A percentile compares a stretch with the other conserved stretches of the same genome.
Evolutionary conservation across 2,329 filamentous ascomycete species (phyloP).

Genomic region (Microcyclospora tardicrescens): DNA sequence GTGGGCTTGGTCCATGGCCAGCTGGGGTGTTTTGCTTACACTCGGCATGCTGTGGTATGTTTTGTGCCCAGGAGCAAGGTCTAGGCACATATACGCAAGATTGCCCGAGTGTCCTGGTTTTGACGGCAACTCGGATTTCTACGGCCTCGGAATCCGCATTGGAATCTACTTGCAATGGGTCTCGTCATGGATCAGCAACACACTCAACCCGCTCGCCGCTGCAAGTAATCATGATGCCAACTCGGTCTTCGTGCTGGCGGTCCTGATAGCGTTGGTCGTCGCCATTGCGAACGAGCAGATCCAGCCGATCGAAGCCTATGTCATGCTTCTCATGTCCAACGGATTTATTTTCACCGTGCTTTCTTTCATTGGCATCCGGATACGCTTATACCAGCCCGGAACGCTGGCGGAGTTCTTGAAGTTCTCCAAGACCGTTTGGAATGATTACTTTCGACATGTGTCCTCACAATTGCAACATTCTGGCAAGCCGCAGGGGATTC

Average conservation of each 20-base stretch:
- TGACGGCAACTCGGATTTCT: slow-evolving; percentile 19
- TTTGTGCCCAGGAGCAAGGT: too few relatives aligned
- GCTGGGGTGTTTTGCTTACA: too few relatives aligned
- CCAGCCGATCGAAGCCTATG: slow-evolving; percentile 14
- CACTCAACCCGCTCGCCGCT: slow-evolving; percentile 14
- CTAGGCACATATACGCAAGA: too few relatives aligned
- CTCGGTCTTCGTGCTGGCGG: slow-evolving; percentile 22
- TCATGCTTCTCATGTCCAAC: slow-evolving; percentile 20
- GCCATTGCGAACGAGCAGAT: slow-evolving; percentile 7
- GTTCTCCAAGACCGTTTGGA: too few relatives aligned
- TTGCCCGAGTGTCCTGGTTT: neutral
- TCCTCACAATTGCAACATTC: too few relatives aligned
- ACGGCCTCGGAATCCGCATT: slow-evolving; percentile 22
- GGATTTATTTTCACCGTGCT: slow-evolving; percentile 19
- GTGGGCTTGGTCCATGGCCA: too few relatives aligned
- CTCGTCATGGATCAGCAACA: slow-evolving; percentile 17
- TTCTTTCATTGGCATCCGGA: slow-evolving; percentile 1
- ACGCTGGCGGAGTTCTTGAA: too few relatives aligned
- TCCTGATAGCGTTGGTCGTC: slow-evolving; percentile 18
- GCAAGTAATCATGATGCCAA: slow-evolving; percentile 15
- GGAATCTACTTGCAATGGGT: slow-evolving; percentile 24
- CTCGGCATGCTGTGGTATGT: too few relatives aligned
- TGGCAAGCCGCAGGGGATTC: too few relatives aligned
- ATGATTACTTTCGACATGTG: too few relatives aligned
- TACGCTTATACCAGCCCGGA: neutral